A percentile compares a stretch with the other conserved stretches of the same genome.
Conservation (phyloP, 441 rosid genomes). For the Adansonia rubrostipa region DNA sequence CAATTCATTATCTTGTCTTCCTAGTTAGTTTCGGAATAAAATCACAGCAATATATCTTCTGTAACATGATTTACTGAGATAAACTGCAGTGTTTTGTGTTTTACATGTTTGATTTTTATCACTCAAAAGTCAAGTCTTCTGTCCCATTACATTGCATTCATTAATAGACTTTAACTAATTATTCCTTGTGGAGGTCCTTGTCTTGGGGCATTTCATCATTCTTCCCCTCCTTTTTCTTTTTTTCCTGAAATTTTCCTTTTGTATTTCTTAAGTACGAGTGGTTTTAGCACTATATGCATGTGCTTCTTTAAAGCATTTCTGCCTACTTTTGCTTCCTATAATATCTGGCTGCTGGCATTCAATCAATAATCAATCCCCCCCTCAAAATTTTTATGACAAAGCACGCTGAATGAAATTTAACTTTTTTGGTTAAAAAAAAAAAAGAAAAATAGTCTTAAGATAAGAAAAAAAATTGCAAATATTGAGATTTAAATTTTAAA, state of each 20-base stretch:
- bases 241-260: neutral
- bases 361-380: neutral
- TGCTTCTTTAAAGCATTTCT: neutral
- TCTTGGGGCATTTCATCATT: constrained; percentile 25
- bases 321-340: constrained; percentile 14
- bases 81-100: constrained; percentile 15
- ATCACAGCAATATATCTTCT: neutral
- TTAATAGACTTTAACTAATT: neutral
- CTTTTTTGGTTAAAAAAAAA: neutral
- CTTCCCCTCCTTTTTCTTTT: neutral
- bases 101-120: constrained; percentile 18
- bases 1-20: no score
- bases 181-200: constrained; percentile 31
- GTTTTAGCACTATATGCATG: constrained; percentile 17
- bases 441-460: no score
- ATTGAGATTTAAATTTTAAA: no score
- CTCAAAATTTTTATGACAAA: neutral
- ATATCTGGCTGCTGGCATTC: constrained; percentile 7
- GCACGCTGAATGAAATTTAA: neutral
- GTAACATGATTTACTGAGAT: neutral
- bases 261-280: neutral
- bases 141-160: neutral
- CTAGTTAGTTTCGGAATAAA: no score
- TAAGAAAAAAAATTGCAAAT: no score
- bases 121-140: neutral